phyloP scores from a whole-genome alignment of 768 basidiomycete species.

The Pholiota microspora region DNA sequence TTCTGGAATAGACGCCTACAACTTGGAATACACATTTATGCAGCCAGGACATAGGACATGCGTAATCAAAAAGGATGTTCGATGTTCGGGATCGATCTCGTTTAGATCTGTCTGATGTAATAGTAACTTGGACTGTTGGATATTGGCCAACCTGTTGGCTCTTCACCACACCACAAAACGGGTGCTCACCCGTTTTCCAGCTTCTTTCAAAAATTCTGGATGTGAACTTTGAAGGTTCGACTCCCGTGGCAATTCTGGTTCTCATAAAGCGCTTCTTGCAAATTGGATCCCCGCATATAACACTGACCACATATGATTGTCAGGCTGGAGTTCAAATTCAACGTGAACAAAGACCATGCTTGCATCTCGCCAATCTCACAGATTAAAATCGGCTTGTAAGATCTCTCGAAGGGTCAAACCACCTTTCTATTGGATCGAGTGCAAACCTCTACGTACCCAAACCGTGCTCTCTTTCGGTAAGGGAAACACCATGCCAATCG shows the following conservation, averaged over 20 bases:
- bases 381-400: constrained; percentile 26
- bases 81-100: constrained; percentile 1
- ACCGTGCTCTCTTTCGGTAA: constrained; percentile 25
- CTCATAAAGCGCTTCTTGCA: constrained; percentile 27
- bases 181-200: constrained; percentile 1
- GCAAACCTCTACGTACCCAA: constrained; percentile 19
- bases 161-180: background rate
- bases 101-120: constrained; percentile 1
- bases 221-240: constrained; percentile 12
- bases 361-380: constrained; percentile 33
- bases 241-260: constrained; percentile 24
- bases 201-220: constrained; percentile 2
- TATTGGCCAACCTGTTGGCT: constrained; percentile 3
- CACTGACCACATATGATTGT: constrained; percentile 14
- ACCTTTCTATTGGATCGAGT: constrained; percentile 19
- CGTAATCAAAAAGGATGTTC: background rate
- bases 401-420: constrained; percentile 22
- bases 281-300: constrained; percentile 15
- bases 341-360: constrained; percentile 12
- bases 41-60: background rate
- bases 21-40: background rate
- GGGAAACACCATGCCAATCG: constrained; percentile 25
- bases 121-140: background rate
- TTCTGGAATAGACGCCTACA: constrained; percentile 5
- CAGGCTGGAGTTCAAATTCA: constrained; percentile 14